These are phyloP conservation scores for Aegilops umbellulata DNA, from an alignment of 176 grass and related monocot species.

Conservation along the genomic window DNA sequence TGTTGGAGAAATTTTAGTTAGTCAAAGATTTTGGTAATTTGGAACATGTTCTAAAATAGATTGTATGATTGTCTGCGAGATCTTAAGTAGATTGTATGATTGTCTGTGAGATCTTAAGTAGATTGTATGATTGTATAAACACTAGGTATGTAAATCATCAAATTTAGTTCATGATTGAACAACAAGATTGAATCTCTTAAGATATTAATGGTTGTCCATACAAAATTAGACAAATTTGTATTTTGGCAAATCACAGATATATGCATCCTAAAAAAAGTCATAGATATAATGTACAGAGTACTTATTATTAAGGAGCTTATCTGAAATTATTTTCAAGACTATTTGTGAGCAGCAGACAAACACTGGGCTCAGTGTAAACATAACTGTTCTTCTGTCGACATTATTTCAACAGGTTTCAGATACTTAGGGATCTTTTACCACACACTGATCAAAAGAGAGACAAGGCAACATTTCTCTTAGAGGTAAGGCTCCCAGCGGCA, in stretches of 20 bases:
- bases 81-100: background rate
- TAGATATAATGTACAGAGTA: background rate
- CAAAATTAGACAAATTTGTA: background rate
- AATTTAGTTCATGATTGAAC: background rate
- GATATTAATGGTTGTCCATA: background rate
- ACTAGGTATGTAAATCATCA: background rate
- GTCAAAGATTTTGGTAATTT: background rate
- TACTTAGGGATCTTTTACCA: slow-evolving; percentile 93
- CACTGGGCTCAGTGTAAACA: background rate
- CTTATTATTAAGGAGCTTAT: background rate
- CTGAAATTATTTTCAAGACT: background rate
- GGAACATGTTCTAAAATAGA: background rate
- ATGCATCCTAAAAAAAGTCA: background rate
- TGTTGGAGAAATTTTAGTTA: background rate
- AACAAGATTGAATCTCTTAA: background rate
- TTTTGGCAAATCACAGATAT: background rate
- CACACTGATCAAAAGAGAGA: slow-evolving; percentile 99
- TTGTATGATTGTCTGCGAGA: too few species aligned
- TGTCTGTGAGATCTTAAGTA: background rate
- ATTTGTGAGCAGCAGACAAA: background rate
- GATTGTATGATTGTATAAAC: background rate
- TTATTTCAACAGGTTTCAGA: slow-evolving; percentile 86
- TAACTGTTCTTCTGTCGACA: slow-evolving; percentile 7
- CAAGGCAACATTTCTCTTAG: slow-evolving; percentile 95
- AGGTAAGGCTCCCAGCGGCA: slow-evolving; percentile 44